Base-by-base conservation (phyloP, 2,329 filamentous ascomycete species). In the Diaporthe nobilis region DNA sequence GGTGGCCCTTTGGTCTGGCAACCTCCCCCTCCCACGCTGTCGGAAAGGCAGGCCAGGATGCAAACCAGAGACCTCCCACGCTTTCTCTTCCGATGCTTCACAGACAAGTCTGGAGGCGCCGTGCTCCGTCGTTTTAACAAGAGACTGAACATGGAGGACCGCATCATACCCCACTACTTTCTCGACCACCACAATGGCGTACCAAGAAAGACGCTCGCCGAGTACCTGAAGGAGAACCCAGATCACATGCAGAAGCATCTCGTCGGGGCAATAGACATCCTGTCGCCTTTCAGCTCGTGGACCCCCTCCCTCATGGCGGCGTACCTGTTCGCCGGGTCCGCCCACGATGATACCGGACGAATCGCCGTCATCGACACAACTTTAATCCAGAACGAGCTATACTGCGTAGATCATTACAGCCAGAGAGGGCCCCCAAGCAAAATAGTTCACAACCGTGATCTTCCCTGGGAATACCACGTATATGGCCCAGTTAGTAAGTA, bases 81-180 rank as follows among this genome's bases (percentile, higher is more conserved):
- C 25, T 63, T 44, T 42, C 60, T 63, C n/a, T 63, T 63, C 60
- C n/a, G 60, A 47, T 63, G 60, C 60, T 63, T 63, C 60, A 63
- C 60, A 2, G 39, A 44, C 12, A 63, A 25, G 7, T 63, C 60
- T 1, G 60, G 60, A 4, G 60, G 60, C n/a, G 60, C 60, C 15
- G 15, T 12, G 25, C 60, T 63, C n/a, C 60, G 39, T 22, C 39
- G 60, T 31, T 47, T 63, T 15, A 63, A 63, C 25, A 31, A 47
- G 25, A 63, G 60, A 31, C 25, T 63, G 39, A 63, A 63, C 17
- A 63, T 63, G 60, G 39, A 44, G n/a, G 60, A 63, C n/a, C 60
- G 60, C 25, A 47, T 63, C 25, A 63, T 63, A 47, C 60, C 60
- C 15, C 60, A 63, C 39, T 47, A 20, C 17, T 63, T 63, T 15